Conservation (phyloP, 345 rosid species). For the Gossypium bickii region DNA sequence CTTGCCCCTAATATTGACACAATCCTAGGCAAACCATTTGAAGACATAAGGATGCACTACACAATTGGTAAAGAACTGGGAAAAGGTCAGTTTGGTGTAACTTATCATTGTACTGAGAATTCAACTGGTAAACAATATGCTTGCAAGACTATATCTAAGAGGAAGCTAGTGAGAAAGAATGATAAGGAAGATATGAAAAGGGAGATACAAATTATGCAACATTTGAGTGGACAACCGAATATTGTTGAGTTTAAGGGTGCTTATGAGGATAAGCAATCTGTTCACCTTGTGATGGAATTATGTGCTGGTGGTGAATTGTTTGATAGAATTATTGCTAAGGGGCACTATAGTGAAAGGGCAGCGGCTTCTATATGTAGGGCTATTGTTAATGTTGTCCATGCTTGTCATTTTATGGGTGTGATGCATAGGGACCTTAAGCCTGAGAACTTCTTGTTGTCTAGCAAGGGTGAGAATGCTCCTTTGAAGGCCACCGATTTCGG, state of each 20-base stretch:
- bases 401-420: slow-evolving; percentile 89
- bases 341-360: slow-evolving; percentile 73
- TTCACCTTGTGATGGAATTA: slow-evolving; percentile 85
- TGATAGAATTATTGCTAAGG: slow-evolving; percentile 69
- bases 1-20: slow-evolving; percentile 38
- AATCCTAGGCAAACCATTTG: slow-evolving; percentile 71
- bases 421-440: slow-evolving; percentile 92
- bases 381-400: slow-evolving; percentile 75
- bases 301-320: slow-evolving; percentile 94
- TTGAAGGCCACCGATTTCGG: slow-evolving; percentile 88
- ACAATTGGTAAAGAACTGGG: slow-evolving; percentile 73
- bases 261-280: slow-evolving; percentile 78
- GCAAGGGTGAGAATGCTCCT: slow-evolving; percentile 53
- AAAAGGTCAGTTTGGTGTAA: slow-evolving; percentile 89
- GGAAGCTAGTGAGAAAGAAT: slow-evolving; percentile 54
- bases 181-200: slow-evolving; percentile 77
- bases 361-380: slow-evolving; percentile 68
- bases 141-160: slow-evolving; percentile 82
- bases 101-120: slow-evolving; percentile 70
- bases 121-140: slow-evolving; percentile 63
- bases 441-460: slow-evolving; percentile 80
- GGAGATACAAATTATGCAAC: slow-evolving; percentile 94
- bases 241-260: slow-evolving; percentile 85
- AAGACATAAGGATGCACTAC: slow-evolving; percentile 59
- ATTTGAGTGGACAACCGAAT: slow-evolving; percentile 87